Base-by-base conservation (phyloP, 352 stramenopile species). In the Phytopythium boreale region DNA sequence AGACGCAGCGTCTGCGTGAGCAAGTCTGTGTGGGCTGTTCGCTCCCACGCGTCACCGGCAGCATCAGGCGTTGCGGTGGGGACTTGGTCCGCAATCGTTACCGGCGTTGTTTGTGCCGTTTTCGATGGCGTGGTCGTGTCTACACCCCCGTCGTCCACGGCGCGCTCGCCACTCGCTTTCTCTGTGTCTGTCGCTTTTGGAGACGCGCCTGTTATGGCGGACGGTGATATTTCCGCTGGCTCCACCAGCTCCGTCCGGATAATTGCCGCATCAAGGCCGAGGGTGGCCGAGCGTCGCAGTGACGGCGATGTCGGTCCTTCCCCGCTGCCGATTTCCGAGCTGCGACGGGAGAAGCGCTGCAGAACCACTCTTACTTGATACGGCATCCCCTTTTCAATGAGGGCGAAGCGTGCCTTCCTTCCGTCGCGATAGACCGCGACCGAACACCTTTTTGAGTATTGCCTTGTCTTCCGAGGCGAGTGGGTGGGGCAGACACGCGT, bases 1-100 rank as follows among this genome's bases (percentile, higher is more conserved):
- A 77, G 29, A 11, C 64, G 14, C 4, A 70, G 64, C 11, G 53
- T 60, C 43, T 56, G 67, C 46, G 64, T 36, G 15, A 70, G 52
- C 12, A 58, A 27, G 19, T 56, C 24, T 9, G 49, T 56, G n/a
- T 24, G 49, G 7, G 29, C 17, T 12, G 14, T 34, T 56, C 49
- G 20, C 26, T 56, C 49, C 29, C n/a, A 27, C n/a, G 24, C 26
- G 24, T 36, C 49, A n/a, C 14, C 19, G 17, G 12, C 0, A n/a
- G 15, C 15, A 7, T 8, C 14, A 46, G 37, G 1, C 37, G 39
- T 11, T 8, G 39, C 19, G 17, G 4, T 11, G 15, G 39, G 37
- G 12, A 0, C 37, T 43, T 19, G 37, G 6, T 17, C 15, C 37
- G 2, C 37, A n/a, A n/a, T 34, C 29, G 29, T 7, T 46, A 1